A percentile compares a stretch with the other conserved stretches of the same genome.
Conservation (phyloP, 2,329 filamentous ascomycete genomes). For the Diaporthe capsici region DNA sequence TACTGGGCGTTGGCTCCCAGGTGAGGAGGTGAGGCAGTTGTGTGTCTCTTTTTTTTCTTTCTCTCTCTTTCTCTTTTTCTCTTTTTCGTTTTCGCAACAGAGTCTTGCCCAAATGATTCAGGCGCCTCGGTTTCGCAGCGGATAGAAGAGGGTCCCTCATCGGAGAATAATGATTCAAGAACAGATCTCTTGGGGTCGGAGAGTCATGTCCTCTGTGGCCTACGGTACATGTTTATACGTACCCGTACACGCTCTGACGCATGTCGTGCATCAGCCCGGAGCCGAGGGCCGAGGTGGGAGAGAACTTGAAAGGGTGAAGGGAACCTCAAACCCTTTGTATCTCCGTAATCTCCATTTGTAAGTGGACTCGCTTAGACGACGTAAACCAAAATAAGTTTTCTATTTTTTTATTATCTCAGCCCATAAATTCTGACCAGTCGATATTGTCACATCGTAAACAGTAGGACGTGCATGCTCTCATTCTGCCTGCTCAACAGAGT, state of each 20-base stretch:
- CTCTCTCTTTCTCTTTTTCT: too few relatives aligned
- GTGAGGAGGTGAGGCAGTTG: neutral
- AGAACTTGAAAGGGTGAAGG: neutral
- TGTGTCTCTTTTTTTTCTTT: too few relatives aligned
- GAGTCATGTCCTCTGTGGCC: neutral
- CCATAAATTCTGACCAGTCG: slow-evolving; percentile 8
- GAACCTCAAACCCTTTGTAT: neutral
- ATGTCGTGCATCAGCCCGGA: slow-evolving; percentile 10
- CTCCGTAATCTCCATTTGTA: slow-evolving; percentile 25
- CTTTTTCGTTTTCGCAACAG: neutral
- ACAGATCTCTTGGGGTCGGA: neutral
- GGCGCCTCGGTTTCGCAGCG: slow-evolving; percentile 5
- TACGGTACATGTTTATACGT: neutral
- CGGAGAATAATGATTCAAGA: slow-evolving; percentile 21
- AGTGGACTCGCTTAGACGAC: neutral
- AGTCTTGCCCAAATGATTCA: neutral
- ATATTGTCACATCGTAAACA: slow-evolving; percentile 1
- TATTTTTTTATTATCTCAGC: neutral
- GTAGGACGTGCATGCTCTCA: neutral
- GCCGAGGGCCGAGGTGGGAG: slow-evolving; percentile 26
- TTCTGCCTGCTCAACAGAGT: slow-evolving; percentile 20
- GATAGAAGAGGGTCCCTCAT: neutral
- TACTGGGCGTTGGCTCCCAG: neutral
- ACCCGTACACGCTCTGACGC: neutral
- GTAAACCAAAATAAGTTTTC: slow-evolving; percentile 1